These are phyloP conservation scores for Hordeum vulgare DNA, from an alignment of 176 grass and related monocot genomes.

Conservation along the genomic window MorexV3_pseudomolecules_assembly NC_058520.1:435806014-435806513, in stretches of 20 bases:
- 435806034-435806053: not conserved
- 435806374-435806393: not conserved
- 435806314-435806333: not conserved
- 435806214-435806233: not conserved
- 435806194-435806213: not conserved
- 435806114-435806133: constrained; percentile 14
- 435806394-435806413: not conserved
- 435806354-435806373: not conserved
- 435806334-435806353: not conserved
- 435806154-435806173: not conserved
- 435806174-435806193: not conserved
- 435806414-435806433: not conserved
- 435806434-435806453: not conserved
- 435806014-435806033: not conserved
- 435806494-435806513: too few relatives aligned
- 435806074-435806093: not conserved
- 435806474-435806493: too few relatives aligned
- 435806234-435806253: not conserved
- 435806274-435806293: not conserved
- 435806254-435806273: not conserved
- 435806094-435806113: not conserved
- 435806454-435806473: too few relatives aligned
- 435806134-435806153: not conserved
- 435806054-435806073: not conserved
- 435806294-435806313: not conserved